Percentiles rank a stretch among this genome's conserved stretches.
phyloP scores from a whole-genome alignment of 805 yeast species.

The Zygosaccharomyces pseudorouxii region DNA sequence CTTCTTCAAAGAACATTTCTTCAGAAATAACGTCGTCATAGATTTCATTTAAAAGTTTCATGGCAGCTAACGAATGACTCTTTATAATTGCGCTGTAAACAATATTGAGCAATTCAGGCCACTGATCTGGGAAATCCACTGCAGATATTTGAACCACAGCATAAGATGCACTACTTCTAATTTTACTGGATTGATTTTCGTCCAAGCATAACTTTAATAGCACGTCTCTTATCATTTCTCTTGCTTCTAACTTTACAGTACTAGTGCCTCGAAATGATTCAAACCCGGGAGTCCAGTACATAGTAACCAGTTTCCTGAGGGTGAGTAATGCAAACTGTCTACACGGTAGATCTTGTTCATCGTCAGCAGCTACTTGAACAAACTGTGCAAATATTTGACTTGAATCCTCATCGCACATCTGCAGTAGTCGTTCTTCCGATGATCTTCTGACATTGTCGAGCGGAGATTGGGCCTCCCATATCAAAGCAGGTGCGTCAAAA shows the following conservation, averaged over 20 bases:
- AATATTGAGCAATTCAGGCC: slow-evolving; percentile 66
- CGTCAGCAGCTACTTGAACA: slow-evolving; percentile 39
- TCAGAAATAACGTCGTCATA: slow-evolving; percentile 84
- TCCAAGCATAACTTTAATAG: slow-evolving; percentile 46
- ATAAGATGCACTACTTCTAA: slow-evolving; percentile 64
- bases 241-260: slow-evolving; percentile 45
- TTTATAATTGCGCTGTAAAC: slow-evolving; percentile 43
- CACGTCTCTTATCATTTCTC: slow-evolving; percentile 45
- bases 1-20: slow-evolving; percentile 77
- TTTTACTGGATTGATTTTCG: slow-evolving; percentile 48
- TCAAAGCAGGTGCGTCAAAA: slow-evolving; percentile 18
- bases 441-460: slow-evolving; percentile 48
- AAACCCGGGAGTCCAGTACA: slow-evolving; percentile 81
- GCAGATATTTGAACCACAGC: slow-evolving; percentile 80
- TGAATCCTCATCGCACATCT: slow-evolving; percentile 45
- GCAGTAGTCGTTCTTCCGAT: slow-evolving; percentile 50
- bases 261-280: slow-evolving; percentile 68
- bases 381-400: slow-evolving; percentile 42
- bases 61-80: slow-evolving; percentile 43
- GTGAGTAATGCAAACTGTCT: slow-evolving; percentile 65
- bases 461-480: slow-evolving; percentile 37
- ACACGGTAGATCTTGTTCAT: slow-evolving; percentile 31
- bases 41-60: slow-evolving; percentile 64
- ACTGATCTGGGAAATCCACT: slow-evolving; percentile 91
- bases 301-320: slow-evolving; percentile 61